These are phyloP conservation scores for Puccinia hordei DNA, from an alignment of 1,284 basidiomycete genomes.

Conservation along the genomic window DNA sequence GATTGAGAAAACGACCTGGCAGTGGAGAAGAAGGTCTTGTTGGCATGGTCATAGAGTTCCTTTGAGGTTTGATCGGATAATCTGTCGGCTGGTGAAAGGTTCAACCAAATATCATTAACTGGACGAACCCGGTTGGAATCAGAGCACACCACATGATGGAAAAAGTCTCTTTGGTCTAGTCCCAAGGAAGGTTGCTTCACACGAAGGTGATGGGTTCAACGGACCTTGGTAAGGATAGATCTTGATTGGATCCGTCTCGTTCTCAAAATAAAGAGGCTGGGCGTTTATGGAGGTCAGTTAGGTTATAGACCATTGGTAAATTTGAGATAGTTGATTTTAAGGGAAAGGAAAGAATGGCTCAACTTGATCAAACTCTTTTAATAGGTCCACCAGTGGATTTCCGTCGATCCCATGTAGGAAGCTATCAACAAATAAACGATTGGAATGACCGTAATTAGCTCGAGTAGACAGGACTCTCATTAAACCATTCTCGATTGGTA, in stretches of 20 bases:
- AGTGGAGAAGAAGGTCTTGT: conserved; percentile 37
- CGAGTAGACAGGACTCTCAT: neutral
- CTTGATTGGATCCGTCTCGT: conserved; percentile 35
- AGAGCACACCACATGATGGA: neutral
- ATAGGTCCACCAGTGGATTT: conserved; percentile 33
- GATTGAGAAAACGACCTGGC: conserved; percentile 35
- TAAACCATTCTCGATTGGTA: neutral
- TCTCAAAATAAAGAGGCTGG: conserved; percentile 46
- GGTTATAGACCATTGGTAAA: too few species aligned
- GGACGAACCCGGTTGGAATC: neutral
- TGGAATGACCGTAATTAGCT: neutral
- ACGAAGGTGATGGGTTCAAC: neutral
- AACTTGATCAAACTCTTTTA: conserved; percentile 43
- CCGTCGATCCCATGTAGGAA: conserved; percentile 49
- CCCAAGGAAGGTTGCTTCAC: neutral
- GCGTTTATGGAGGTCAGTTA: neutral
- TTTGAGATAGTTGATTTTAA: too few species aligned
- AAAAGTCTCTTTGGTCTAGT: too few species aligned
- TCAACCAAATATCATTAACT: neutral
- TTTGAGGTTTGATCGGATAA: conserved; percentile 18
- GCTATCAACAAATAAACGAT: neutral
- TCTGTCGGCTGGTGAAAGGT: conserved; percentile 16
- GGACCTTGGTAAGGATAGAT: conserved; percentile 41
- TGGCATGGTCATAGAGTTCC: conserved; percentile 33
- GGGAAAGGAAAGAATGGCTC: neutral